Evolutionary conservation across 2,329 filamentous ascomycete species (phyloP).

Genomic region (Colletotrichum aenigma): DNA sequence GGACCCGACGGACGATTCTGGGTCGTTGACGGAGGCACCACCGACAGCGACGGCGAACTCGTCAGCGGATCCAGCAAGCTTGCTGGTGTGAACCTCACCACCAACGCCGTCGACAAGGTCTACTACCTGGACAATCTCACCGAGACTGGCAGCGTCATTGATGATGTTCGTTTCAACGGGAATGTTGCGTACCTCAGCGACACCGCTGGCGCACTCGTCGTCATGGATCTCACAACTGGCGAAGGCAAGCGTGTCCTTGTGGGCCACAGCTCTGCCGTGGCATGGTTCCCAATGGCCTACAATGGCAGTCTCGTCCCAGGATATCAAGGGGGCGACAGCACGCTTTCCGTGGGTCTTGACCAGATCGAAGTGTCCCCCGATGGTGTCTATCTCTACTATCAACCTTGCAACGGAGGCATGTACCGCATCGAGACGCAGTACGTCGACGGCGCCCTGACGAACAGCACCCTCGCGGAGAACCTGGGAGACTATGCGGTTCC

Average conservation of each 20-base stretch:
- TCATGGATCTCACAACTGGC: not conserved
- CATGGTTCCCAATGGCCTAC: not conserved
- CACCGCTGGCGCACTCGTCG: not conserved
- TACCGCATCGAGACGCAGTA: not conserved
- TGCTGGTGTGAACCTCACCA: not conserved
- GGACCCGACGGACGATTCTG: not conserved
- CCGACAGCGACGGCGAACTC: not conserved
- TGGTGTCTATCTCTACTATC: not conserved
- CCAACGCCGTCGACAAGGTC: not conserved
- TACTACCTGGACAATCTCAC: not conserved
- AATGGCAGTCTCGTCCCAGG: not conserved
- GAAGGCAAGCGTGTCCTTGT: not conserved
- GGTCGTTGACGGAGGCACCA: not conserved
- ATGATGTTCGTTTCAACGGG: not conserved
- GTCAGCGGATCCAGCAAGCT: not conserved
- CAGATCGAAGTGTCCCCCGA: not conserved
- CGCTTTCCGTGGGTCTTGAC: not conserved
- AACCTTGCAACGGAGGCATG: conserved; percentile 5
- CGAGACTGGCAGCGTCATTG: not conserved
- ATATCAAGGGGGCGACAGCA: not conserved
- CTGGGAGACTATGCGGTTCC: not conserved
- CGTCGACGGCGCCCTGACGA: not conserved
- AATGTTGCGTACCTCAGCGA: conserved; percentile 1
- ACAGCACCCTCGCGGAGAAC: not conserved
- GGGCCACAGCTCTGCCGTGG: not conserved